Evolutionary conservation across 345 rosid species (phyloP).

Genomic region (Microcos paniculata): DNA sequence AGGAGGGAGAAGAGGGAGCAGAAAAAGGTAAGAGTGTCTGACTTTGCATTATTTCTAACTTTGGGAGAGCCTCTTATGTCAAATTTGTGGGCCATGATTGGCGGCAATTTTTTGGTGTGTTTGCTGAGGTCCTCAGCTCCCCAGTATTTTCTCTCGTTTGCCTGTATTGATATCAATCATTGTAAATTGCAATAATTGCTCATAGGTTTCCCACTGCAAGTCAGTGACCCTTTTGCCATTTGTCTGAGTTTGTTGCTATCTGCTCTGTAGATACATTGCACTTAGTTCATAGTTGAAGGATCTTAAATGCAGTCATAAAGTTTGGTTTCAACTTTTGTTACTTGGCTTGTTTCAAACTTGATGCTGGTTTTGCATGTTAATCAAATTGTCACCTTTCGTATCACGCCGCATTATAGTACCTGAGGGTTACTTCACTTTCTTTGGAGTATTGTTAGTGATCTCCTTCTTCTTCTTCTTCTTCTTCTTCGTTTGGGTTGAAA

Average conservation of each 20-base stretch:
- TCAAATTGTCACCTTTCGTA: neutral
- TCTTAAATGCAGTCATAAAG: neutral
- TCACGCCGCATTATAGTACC: neutral
- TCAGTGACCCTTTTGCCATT: neutral
- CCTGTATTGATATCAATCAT: neutral
- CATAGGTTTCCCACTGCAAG: neutral
- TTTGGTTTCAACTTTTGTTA: neutral
- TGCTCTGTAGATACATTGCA: constrained; percentile 10
- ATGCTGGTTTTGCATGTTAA: neutral
- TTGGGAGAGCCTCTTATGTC: constrained; percentile 15
- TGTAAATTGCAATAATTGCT: constrained; percentile 12
- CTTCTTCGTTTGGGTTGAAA: neutral
- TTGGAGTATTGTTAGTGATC: neutral
- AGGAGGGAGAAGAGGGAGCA: neutral
- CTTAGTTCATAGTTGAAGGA: neutral
- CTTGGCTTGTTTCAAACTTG: neutral
- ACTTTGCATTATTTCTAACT: constrained; percentile 1
- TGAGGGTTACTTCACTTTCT: neutral
- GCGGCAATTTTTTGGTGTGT: neutral
- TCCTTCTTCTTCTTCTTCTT: neutral
- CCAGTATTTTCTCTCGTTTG: neutral
- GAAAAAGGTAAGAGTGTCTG: neutral
- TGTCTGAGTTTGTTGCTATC: neutral
- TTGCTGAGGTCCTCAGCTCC: neutral
- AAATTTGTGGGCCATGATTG: constrained; percentile 10